These are phyloP conservation scores for Thelonectria rubi DNA, from an alignment of 2,329 filamentous ascomycete genomes.

Conservation along the genomic window DNA sequence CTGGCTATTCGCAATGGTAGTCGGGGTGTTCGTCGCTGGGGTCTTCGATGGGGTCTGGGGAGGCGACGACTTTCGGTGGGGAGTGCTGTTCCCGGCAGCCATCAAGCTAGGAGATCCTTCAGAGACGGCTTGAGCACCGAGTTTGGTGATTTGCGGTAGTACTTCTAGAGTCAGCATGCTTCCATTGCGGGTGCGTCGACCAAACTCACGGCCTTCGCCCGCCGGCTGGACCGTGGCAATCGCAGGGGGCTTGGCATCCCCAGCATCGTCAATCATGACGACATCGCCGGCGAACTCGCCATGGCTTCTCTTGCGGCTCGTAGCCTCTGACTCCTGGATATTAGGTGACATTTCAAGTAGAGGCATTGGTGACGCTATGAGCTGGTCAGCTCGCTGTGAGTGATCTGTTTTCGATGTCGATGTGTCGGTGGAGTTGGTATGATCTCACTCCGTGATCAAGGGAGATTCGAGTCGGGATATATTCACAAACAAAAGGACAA, in stretches of 20 bases:
- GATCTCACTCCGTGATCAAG: not conserved
- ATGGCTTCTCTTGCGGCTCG: slow-evolving; percentile 57
- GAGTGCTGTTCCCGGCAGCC: slow-evolving; percentile 54
- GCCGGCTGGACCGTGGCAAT: slow-evolving; percentile 30
- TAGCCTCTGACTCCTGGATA: slow-evolving; percentile 55
- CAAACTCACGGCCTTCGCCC: slow-evolving; percentile 38
- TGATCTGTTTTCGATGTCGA: slow-evolving; percentile 5
- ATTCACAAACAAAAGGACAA: slow-evolving; percentile 4
- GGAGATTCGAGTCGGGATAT: not conserved
- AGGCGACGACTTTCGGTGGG: slow-evolving; percentile 49
- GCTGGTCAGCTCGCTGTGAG: slow-evolving; percentile 9
- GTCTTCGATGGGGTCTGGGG: slow-evolving; percentile 46
- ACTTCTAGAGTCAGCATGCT: slow-evolving; percentile 34
- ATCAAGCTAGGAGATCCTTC: slow-evolving; percentile 49
- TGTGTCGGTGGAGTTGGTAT: not conserved
- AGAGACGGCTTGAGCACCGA: slow-evolving; percentile 42
- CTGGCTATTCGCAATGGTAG: slow-evolving; percentile 22
- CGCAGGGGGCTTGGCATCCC: slow-evolving; percentile 32
- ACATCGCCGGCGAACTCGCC: slow-evolving; percentile 54
- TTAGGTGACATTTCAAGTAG: slow-evolving; percentile 59
- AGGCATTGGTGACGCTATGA: slow-evolving; percentile 51
- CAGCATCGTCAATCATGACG: slow-evolving; percentile 36
- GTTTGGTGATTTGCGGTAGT: slow-evolving; percentile 36
- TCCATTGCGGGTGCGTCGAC: too few species aligned
- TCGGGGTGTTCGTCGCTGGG: slow-evolving; percentile 12